Evolutionary conservation across 1,284 basidiomycete genomes (phyloP), one percentile per base, ranked within the genome.

Genomic region (Hymenochaete sp.): DNA sequence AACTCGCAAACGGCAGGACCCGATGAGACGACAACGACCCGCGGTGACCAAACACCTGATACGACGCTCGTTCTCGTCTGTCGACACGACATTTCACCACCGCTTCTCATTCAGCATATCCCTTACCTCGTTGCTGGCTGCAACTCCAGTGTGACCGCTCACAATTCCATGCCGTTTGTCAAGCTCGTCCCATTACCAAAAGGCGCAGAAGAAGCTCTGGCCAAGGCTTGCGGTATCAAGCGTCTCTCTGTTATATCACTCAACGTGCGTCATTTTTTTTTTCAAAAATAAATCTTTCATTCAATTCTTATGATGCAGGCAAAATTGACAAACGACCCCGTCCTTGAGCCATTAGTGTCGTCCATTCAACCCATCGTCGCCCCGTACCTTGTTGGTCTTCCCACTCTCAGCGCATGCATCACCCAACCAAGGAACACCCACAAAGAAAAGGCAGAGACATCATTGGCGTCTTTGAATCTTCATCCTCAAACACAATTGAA

Each of bases 141-240:
- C 58, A 91, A 90, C 61, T 31, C 45, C 46, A 25, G 33, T 25
- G n/a, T n/a, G n/a, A n/a, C n/a, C n/a, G n/a, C n/a, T n/a, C n/a
- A n/a, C n/a, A n/a, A n/a, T n/a, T n/a, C n/a, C n/a, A n/a, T n/a
- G n/a, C 32, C 32, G 14, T 14, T 10, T 10, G 63, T 79, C 39
- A 76, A 74, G 56, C 63, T 93, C 13, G 68, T 89, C n/a, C 71
- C 81, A 10, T 65, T 93, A 11, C 80, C 85, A 2, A 72, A 73
- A 52, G 82, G 78, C 14, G 74, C 88, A 1, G 90, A 93, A 62
- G 40, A 57, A 13, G 62, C 68, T 6, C 61, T 93, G 25, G 78
- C 88, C 1, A 70, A 72, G 35, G 66, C 72, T 2, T 56, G 84
- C 11, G 85, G 83, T 5, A 59, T 93, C 18, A 69, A 84, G 27